Evolutionary conservation across 2,329 filamentous ascomycete genomes (phyloP).

Genomic region (Achaetomium macrosporum): DNA sequence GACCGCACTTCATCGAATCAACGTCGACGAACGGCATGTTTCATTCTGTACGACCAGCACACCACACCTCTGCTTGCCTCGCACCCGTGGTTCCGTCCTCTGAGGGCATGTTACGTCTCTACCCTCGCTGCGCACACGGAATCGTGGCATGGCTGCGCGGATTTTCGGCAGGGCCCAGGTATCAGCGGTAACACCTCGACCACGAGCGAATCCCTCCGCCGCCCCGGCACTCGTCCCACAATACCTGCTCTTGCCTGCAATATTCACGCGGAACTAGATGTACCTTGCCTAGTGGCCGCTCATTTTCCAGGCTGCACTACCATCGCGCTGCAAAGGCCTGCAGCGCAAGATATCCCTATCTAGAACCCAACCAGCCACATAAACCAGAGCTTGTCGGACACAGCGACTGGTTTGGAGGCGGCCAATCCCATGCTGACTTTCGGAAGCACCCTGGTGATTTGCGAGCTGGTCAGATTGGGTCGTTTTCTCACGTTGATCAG

Average conservation of each 20-base stretch:
- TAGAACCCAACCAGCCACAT: slow-evolving; percentile 17
- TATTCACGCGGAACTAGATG: neutral
- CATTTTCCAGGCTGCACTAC: slow-evolving; percentile 15
- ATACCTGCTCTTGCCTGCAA: slow-evolving; percentile 7
- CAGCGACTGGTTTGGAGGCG: slow-evolving; percentile 22
- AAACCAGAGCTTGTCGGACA: neutral
- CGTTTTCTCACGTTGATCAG: neutral
- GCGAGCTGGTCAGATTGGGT: slow-evolving; percentile 17
- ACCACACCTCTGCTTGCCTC: slow-evolving; percentile 2
- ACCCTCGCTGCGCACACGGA: slow-evolving; percentile 2
- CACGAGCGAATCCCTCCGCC: slow-evolving; percentile 16
- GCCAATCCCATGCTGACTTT: slow-evolving; percentile 30
- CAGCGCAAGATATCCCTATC: slow-evolving; percentile 2
- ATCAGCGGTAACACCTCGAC: slow-evolving; percentile 20
- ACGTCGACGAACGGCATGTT: slow-evolving; percentile 18
- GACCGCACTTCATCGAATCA: slow-evolving; percentile 32
- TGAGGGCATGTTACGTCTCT: slow-evolving; percentile 15
- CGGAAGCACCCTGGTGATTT: slow-evolving; percentile 20
- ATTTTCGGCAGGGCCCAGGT: slow-evolving; percentile 12
- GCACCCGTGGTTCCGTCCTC: slow-evolving; percentile 12
- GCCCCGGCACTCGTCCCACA: neutral
- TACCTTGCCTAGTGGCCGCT: slow-evolving; percentile 1
- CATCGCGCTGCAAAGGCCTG: slow-evolving; percentile 11
- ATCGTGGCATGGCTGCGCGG: slow-evolving; percentile 1
- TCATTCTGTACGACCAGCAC: slow-evolving; percentile 11